Conservation (phyloP, 169 alveolate genomes). For the Theileria annulata region DNA sequence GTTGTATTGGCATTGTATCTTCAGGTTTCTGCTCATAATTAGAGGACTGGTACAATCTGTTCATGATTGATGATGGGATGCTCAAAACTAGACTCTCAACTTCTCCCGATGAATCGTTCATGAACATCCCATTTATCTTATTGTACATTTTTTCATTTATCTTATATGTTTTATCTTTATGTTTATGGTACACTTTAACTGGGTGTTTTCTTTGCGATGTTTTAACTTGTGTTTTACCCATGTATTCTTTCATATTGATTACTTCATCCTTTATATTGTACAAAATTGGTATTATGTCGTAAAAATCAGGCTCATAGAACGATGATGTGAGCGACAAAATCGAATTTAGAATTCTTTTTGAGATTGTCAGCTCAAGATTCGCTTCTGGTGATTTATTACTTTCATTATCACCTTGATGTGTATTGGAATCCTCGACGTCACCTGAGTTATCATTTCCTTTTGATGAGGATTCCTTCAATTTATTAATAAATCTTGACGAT, state of each 20-base stretch:
- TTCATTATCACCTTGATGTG: background rate
- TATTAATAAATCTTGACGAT: background rate
- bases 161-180: background rate
- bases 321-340: conserved; percentile 12
- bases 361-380: background rate
- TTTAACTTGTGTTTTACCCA: background rate
- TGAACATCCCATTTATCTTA: conserved; percentile 11
- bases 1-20: background rate
- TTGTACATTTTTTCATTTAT: background rate
- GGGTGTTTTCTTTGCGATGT: background rate
- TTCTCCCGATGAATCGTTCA: conserved; percentile 6
- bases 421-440: background rate
- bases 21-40: background rate
- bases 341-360: conserved; percentile 19
- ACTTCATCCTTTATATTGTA: conserved; percentile 21
- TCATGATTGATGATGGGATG: conserved; percentile 19
- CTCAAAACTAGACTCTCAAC: conserved; percentile 16
- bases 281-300: conserved; percentile 17
- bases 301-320: conserved; percentile 12
- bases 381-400: background rate
- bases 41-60: conserved; percentile 6
- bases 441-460: background rate
- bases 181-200: background rate
- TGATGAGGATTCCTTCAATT: background rate
- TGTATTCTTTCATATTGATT: background rate